Percentiles rank a stretch among this genome's conserved stretches.
phyloP scores from a whole-genome alignment of 352 stramenopile species.

The Blastocystis sp. region DNA sequence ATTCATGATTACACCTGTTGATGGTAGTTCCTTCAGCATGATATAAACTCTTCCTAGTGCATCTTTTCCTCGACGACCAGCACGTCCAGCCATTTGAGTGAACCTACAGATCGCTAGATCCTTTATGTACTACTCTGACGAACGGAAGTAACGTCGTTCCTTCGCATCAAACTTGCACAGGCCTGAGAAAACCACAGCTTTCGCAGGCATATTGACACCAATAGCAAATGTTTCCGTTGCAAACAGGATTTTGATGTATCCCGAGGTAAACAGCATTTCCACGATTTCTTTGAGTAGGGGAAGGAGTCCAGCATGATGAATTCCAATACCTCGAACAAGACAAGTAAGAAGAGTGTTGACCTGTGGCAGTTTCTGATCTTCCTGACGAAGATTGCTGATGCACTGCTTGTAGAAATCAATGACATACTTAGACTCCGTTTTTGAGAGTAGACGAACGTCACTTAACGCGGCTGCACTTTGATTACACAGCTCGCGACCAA shows the following conservation, averaged over 20 bases:
- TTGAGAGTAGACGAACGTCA: conserved; percentile 71
- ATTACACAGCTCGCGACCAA: conserved; percentile 73
- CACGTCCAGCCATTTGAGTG: conserved; percentile 93
- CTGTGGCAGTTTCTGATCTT: conserved; percentile 73
- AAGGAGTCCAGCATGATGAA: conserved; percentile 91
- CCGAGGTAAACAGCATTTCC: conserved; percentile 94
- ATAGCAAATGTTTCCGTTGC: conserved; percentile 98
- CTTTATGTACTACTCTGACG: conserved; percentile 76
- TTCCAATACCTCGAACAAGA: conserved; percentile 87
- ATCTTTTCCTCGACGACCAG: conserved; percentile 90
- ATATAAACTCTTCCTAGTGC: conserved; percentile 82
- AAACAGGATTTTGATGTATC: conserved; percentile 94
- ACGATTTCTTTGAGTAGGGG: conserved; percentile 98
- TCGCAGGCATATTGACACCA: conserved; percentile 97
- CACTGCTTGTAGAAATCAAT: conserved; percentile 66
- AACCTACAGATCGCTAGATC: conserved; percentile 68
- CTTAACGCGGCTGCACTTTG: conserved; percentile 64
- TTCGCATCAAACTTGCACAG: conserved; percentile 94
- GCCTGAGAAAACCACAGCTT: conserved; percentile 90
- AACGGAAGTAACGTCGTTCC: conserved; percentile 78
- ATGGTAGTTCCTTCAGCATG: conserved; percentile 57
- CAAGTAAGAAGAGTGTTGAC: conserved; percentile 72
- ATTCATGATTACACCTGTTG: conserved; percentile 73
- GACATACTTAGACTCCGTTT: conserved; percentile 63
- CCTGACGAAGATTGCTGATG: conserved; percentile 70